Base-by-base conservation (phyloP, 257 asterid genomes). In the Paulownia fortunei region DNA sequence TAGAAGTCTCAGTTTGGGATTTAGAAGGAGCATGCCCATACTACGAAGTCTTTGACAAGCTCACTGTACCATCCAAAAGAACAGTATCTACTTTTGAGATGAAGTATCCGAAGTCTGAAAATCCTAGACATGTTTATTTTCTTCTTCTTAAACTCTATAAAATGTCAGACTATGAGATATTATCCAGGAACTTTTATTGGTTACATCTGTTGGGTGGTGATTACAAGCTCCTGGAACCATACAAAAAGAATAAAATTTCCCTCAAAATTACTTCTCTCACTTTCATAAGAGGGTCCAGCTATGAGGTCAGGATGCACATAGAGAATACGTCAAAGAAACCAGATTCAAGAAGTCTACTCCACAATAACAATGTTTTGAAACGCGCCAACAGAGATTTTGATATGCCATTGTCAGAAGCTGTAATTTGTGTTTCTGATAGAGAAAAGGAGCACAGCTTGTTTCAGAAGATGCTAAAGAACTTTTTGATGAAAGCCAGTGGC, bases 121-220 rank as follows among this genome's bases (percentile, higher is more conserved):
- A 87, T 69, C 88, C 97, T 1, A 77, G 82, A 79, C 97, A 94
- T 0, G 94, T 90, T 65, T 96, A 96, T 79, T 96, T 96, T 78
- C 99, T 96, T 73, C 97, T 96, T 36, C 96, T 96, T 10, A 96
- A 96, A 74, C 97, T 96, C 47, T 89, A 91, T 51, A 89, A 79
- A 24, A 75, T 72, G 24, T 85, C 90, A 11, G 93, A 90, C 56
- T 1, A 88, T 41, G 63, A 86, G 86, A 85, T 93, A 83, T 26
- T 91, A 55, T 92, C 99, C 1, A 84, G 99, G 78, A 96, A 96
- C 90, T 92, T 96, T n/a, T 96, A 96, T 78, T 96, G 99, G 99
- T 79, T 93, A 83, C 91, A 90, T 84, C 88, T 88, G 11, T 86
- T 92, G 0, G 95, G 92, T 32, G 90, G 91, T 9, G 93, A 93